Evolutionary conservation across 495 filamentous ascomycete species (phyloP), one percentile per base, ranked within the genome.

Genomic region (Durotheca rogersii): DNA sequence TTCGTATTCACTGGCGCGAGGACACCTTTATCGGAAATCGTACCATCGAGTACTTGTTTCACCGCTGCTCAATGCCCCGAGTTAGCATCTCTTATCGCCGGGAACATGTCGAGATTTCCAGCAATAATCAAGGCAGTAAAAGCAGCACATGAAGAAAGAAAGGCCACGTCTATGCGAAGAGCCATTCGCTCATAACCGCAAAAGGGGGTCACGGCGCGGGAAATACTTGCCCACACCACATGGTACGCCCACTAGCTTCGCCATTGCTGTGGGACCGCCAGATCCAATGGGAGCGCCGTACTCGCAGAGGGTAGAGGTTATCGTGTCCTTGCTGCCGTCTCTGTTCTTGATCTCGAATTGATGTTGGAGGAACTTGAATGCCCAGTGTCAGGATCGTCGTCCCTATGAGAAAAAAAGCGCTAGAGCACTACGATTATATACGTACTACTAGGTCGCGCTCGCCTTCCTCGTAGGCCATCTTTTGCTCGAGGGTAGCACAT

Each of bases 291-390:
- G 84, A 59, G 83, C 83, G 60, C 93, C 92, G 65, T 95, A 95
- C 66, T 94, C 92, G 68, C 77, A 78, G 6, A 96, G 80, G 9
- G 91, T 96, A 30, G 81, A 86, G 6, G 88, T 90, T 34, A 83
- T 77, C 29, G 81, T 88, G 78, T 95, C 85, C 66, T 81, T 72
- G 43, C 62, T 67, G 43, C 73, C 72, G 61, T 96, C 88, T 65
- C 81, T 81, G 64, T 85, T 69, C 77, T 96, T 87, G 60, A 96
- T 88, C 66, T 85, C 85, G 67, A 96, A 96, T 67, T 86, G 89
- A 79, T 98, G 93, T 73, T 94, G 89, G 30, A 96, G 81, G 80
- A 93, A 84, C 81, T 39, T 55, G 34, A 27, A 4, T 4, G 4
- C 23, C 4, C 4, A 27, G 23, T 27, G 23, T 27, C 9, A 27